Base-by-base conservation (phyloP, 2,329 filamentous ascomycete species). In the Atkinsonella texensis region DNA sequence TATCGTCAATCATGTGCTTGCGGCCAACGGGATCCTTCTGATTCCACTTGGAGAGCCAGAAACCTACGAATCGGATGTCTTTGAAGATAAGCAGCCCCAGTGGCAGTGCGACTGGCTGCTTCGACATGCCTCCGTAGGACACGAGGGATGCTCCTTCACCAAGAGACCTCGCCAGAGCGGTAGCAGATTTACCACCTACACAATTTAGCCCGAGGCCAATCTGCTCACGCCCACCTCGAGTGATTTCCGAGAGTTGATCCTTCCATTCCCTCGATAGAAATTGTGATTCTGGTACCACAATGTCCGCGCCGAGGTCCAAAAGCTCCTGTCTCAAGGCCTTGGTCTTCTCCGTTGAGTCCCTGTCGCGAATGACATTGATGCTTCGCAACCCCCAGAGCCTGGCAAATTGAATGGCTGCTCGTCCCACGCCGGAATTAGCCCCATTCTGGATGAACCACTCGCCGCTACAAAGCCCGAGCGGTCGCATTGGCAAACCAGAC, bases 391-490 rank as follows among this genome's bases (percentile, higher is more conserved):
- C 91, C 91, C 90, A 97, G 50, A 89, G 76, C 59, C 72, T 76
- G 1, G 80, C 91, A 1, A 98, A 74, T 70, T 98, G 93, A 57
- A 97, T 93, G 11, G 89, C 91, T 2, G 90, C 87, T 40, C 93
- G 76, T 1, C 93, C 93, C 15, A 98, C 93, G 11, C 89, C 93
- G 42, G 83, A 89, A 69, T 98, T 98, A 40, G 91, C 93, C 8
- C 91, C 93, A 65, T 98, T 98, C 70, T 98, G 93, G 46, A 98
- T 83, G 64, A 96, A 88, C 90, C 91, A 98, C 52, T 94, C 85
- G 51, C 90, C 73, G 52, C 73, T 74, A 48, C 71, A 73, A 20
- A 68, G 61, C 46, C 69, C 66, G 48, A 74, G 73, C 11, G 70
- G 64, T 9, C 63, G 61, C 63, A 77, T 73, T 51, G 71, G 71